Conservation (phyloP, 78 protist species). For the Dictyostelium citrinum region DNA sequence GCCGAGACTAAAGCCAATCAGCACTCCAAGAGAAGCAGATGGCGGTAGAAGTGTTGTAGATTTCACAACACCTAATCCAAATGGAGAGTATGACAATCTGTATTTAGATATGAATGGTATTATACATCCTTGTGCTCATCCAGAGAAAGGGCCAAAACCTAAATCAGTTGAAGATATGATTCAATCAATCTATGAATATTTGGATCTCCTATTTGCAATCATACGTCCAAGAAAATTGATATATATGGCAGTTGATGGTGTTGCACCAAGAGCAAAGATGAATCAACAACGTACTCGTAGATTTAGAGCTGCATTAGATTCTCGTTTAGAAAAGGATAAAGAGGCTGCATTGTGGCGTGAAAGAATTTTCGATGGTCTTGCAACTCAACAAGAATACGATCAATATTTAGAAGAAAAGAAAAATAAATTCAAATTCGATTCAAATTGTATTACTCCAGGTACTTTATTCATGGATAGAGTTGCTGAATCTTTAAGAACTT, state of each 20-base stretch:
- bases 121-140: slow-evolving; percentile 96
- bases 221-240: slow-evolving; percentile 90
- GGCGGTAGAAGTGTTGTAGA: slow-evolving; percentile 27
- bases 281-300: slow-evolving; percentile 97
- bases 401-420: not conserved
- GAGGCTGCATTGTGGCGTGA: not conserved
- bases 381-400: slow-evolving; percentile 18
- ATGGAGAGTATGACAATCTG: slow-evolving; percentile 97
- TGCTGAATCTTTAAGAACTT: slow-evolving; percentile 80
- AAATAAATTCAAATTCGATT: slow-evolving; percentile 75
- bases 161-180: slow-evolving; percentile 82
- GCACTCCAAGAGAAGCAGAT: slow-evolving; percentile 38
- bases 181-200: slow-evolving; percentile 76
- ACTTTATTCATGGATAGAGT: slow-evolving; percentile 94
- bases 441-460: slow-evolving; percentile 97
- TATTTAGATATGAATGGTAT: slow-evolving; percentile 99
- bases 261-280: slow-evolving; percentile 99
- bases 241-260: slow-evolving; percentile 96
- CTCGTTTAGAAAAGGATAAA: not conserved
- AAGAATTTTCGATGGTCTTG: not conserved
- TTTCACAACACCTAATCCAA: slow-evolving; percentile 88
- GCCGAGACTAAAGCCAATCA: too few relatives aligned
- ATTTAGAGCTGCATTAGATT: slow-evolving; percentile 93
- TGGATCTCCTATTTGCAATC: slow-evolving; percentile 93
- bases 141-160: slow-evolving; percentile 57